Evolutionary conservation across 2,329 filamentous ascomycete species (phyloP).

Genomic region (Xenosphaeropsis pyriputrescens): DNA sequence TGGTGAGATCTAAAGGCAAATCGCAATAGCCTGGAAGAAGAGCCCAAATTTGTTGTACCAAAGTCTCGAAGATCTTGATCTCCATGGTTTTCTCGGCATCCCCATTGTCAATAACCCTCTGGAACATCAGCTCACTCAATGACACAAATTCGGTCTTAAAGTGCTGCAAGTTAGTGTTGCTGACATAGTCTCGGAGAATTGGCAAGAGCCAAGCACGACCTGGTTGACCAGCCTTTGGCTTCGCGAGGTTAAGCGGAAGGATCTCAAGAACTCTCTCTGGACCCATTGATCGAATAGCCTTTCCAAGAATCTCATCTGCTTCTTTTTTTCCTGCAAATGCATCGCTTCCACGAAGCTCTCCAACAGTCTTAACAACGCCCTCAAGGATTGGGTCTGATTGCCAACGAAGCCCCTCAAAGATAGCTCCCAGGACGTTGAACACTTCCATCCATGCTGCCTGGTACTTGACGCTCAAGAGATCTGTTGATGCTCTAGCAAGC

Average conservation of each 20-base stretch:
- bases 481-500: constrained; percentile 56
- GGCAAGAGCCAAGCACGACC: constrained; percentile 93
- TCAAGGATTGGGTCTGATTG: constrained; percentile 65
- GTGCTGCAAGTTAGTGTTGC: constrained; percentile 75
- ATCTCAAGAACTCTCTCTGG: constrained; percentile 71
- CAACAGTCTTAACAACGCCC: constrained; percentile 63
- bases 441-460: constrained; percentile 92
- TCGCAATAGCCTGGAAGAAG: constrained; percentile 91
- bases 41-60: constrained; percentile 93
- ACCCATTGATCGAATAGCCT: constrained; percentile 80
- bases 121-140: constrained; percentile 79
- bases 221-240: constrained; percentile 60
- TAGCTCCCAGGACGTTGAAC: constrained; percentile 73
- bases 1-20: constrained; percentile 62
- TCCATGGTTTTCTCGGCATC: constrained; percentile 82
- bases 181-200: constrained; percentile 74
- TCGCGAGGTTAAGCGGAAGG: constrained; percentile 72
- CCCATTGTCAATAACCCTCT: constrained; percentile 73
- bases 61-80: constrained; percentile 92
- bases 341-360: constrained; percentile 75
- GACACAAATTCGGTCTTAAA: constrained; percentile 81
- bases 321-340: constrained; percentile 91
- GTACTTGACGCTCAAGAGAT: constrained; percentile 76
- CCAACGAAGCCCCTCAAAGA: constrained; percentile 83
- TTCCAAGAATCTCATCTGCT: constrained; percentile 78